A percentile compares a stretch with the other conserved stretches of the same genome.
These are phyloP conservation scores for Maudiozyma turicensis DNA, from an alignment of 805 yeast species.

Conservation along the genomic window DNA sequence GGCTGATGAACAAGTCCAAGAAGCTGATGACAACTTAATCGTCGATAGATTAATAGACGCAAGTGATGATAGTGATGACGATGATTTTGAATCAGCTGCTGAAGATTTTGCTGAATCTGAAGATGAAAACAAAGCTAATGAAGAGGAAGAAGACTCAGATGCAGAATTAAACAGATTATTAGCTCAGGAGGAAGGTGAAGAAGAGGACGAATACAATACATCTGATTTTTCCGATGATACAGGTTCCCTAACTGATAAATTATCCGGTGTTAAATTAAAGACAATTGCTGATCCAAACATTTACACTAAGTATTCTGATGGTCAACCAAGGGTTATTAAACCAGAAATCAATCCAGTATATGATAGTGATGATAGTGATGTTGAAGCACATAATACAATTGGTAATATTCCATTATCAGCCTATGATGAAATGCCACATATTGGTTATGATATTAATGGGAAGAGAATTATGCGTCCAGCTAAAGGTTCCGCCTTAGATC, in stretches of 20 bases:
- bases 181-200: conserved; percentile 38
- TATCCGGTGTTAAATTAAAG: conserved; percentile 45
- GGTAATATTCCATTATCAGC: conserved; percentile 91
- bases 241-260: conserved; percentile 41
- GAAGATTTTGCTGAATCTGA: conserved; percentile 6
- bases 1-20: conserved; percentile 14
- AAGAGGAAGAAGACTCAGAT: conserved; percentile 46
- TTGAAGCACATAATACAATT: conserved; percentile 72
- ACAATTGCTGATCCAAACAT: conserved; percentile 38
- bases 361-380: conserved; percentile 88
- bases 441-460: conserved; percentile 95
- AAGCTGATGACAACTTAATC: conserved; percentile 11
- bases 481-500: conserved; percentile 87
- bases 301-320: conserved; percentile 59
- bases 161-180: conserved; percentile 54
- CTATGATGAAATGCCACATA: conserved; percentile 94
- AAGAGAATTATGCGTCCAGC: conserved; percentile 99
- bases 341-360: conserved; percentile 94
- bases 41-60: conserved; percentile 10
- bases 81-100: conserved; percentile 10
- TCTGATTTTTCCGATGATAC: conserved; percentile 33
- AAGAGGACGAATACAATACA: conserved; percentile 19
- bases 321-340: conserved; percentile 61
- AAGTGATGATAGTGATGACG: conserved; percentile 16
- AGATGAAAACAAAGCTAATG: conserved; percentile 10